These are phyloP conservation scores for Akanthomyces dipterigenus DNA, from an alignment of 2,329 filamentous ascomycete genomes.

Conservation along the genomic window DNA sequence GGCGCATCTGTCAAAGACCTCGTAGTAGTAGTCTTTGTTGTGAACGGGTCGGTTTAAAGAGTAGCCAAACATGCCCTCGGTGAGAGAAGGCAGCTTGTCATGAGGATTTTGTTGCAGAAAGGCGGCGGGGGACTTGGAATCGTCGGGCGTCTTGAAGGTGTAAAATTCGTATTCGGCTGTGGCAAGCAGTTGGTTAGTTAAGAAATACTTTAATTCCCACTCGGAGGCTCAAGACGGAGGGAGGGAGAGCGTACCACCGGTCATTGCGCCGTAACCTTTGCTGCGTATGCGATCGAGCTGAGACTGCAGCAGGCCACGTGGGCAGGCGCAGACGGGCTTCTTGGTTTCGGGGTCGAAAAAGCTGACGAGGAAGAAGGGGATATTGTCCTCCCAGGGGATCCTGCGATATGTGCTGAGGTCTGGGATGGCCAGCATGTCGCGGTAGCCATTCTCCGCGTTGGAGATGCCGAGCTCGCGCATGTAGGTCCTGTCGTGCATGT, in stretches of 20 bases:
- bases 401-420: slow-evolving; percentile 65
- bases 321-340: slow-evolving; percentile 67
- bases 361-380: slow-evolving; percentile 69
- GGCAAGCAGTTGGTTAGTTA: background rate
- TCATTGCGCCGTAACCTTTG: slow-evolving; percentile 75
- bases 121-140: slow-evolving; percentile 59
- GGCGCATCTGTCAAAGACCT: slow-evolving; percentile 73
- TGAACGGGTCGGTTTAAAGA: slow-evolving; percentile 79
- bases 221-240: background rate
- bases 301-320: slow-evolving; percentile 65
- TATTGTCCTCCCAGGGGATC: slow-evolving; percentile 72
- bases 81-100: slow-evolving; percentile 67
- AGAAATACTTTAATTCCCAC: background rate
- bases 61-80: slow-evolving; percentile 95
- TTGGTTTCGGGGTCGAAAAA: slow-evolving; percentile 75
- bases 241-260: slow-evolving; percentile 60
- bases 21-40: slow-evolving; percentile 90
- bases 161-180: slow-evolving; percentile 93
- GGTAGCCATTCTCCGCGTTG: slow-evolving; percentile 73
- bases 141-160: slow-evolving; percentile 68
- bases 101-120: slow-evolving; percentile 71
- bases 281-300: slow-evolving; percentile 60
- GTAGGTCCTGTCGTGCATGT: slow-evolving; percentile 80
- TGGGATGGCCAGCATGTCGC: slow-evolving; percentile 65
- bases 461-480: slow-evolving; percentile 68